Conservation (phyloP, 2,329 filamentous ascomycete species). For the Ceratocystis eucalypticola region DNA sequence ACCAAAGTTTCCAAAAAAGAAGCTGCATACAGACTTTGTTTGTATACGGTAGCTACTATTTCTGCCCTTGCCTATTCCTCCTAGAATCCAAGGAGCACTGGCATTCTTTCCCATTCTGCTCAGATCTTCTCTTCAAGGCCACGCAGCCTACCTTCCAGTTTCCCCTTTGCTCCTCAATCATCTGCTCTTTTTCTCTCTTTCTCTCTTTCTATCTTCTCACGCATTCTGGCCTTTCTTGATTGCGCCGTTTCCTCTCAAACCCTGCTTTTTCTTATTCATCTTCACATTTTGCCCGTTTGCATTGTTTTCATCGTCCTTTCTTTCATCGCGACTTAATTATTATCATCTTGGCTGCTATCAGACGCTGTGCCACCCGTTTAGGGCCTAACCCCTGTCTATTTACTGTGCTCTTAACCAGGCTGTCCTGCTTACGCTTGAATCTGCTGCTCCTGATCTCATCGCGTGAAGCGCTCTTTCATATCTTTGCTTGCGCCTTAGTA, state of each 20-base stretch:
- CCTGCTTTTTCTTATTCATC: background rate
- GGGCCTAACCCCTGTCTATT: background rate
- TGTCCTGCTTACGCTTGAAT: background rate
- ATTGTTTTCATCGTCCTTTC: background rate
- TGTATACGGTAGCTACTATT: background rate
- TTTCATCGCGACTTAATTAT: background rate
- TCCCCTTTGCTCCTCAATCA: background rate
- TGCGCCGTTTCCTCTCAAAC: too few relatives aligned
- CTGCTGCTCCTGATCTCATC: background rate
- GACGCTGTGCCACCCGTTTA: background rate
- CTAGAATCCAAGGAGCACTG: background rate
- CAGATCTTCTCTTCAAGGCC: conserved; percentile 5
- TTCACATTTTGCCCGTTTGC: background rate
- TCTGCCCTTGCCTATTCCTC: conserved; percentile 8
- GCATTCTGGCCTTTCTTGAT: background rate
- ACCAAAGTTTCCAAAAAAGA: background rate
- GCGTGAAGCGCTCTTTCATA: background rate
- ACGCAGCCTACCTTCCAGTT: background rate
- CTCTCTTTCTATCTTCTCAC: too few relatives aligned
- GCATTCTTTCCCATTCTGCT: conserved; percentile 6
- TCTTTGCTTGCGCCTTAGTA: background rate
- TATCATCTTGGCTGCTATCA: background rate
- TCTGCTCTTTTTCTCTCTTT: background rate
- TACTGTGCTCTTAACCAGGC: background rate
- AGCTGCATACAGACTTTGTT: background rate